Conservation (phyloP, 2,329 filamentous ascomycete species). For the Dothidotthia symphoricarpi region DNA sequence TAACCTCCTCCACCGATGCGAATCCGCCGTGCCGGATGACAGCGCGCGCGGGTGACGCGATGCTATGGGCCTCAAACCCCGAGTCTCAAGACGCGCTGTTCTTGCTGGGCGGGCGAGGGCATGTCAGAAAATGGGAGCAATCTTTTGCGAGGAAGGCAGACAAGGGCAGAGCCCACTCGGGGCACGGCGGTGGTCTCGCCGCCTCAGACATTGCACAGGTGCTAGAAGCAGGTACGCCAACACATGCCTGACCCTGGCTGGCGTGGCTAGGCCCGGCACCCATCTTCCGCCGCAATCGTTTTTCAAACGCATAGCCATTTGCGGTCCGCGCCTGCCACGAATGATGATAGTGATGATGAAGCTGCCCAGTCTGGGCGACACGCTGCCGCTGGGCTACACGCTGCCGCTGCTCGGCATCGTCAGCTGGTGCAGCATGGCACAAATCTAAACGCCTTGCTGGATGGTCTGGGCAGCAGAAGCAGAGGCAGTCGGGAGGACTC, state of each 20-base stretch:
- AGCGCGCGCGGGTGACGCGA: slow-evolving; percentile 30
- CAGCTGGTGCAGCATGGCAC: slow-evolving; percentile 26
- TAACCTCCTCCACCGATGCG: slow-evolving; percentile 18
- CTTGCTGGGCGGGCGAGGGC: slow-evolving; percentile 19
- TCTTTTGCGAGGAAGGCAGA: too few relatives aligned
- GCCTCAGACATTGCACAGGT: slow-evolving; percentile 27
- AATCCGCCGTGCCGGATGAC: slow-evolving; percentile 35
- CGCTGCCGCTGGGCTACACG: slow-evolving; percentile 27
- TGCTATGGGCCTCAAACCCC: slow-evolving; percentile 18
- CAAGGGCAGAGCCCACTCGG: too few relatives aligned
- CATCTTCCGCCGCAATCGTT: slow-evolving; percentile 30
- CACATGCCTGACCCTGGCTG: slow-evolving; percentile 16
- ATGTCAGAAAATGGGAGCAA: too few relatives aligned
- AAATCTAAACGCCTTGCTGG: too few relatives aligned
- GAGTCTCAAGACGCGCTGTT: slow-evolving; percentile 15
- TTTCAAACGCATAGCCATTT: slow-evolving; percentile 36
- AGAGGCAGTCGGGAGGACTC: not conserved
- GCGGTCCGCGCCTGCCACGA: slow-evolving; percentile 29
- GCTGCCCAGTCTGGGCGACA: slow-evolving; percentile 26
- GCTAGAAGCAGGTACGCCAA: slow-evolving; percentile 38
- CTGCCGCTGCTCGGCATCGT: slow-evolving; percentile 23
- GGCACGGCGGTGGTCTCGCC: slow-evolving; percentile 16
- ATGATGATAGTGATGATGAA: slow-evolving; percentile 24
- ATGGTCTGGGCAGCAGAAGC: slow-evolving; percentile 1
- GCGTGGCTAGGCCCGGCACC: slow-evolving; percentile 26